These are phyloP conservation scores for sweet orange (Citrus sinensis) DNA, from an alignment of 345 rosid species.

Conservation along the genomic window DNA sequence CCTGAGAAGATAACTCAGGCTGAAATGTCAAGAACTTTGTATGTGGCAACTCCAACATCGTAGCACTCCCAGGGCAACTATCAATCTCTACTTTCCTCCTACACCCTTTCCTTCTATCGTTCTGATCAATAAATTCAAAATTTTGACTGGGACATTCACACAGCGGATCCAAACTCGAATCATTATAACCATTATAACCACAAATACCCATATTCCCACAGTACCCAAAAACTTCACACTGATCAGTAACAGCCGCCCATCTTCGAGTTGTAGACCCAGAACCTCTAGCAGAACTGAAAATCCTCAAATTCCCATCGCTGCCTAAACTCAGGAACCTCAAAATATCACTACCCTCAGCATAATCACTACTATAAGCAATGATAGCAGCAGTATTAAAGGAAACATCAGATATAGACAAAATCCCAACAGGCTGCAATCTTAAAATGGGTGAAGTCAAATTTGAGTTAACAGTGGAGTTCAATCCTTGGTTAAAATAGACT, in stretches of 20 bases:
- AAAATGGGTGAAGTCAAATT: slow-evolving; percentile 46
- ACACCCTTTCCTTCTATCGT: slow-evolving; percentile 55
- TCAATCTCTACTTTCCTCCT: slow-evolving; percentile 49
- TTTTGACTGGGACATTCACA: slow-evolving; percentile 67
- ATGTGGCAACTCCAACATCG: slow-evolving; percentile 51
- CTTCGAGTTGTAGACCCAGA: slow-evolving; percentile 22
- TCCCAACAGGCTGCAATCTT: slow-evolving; percentile 42
- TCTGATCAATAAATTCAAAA: slow-evolving; percentile 48
- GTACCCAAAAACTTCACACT: slow-evolving; percentile 57
- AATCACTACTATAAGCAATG: slow-evolving; percentile 53
- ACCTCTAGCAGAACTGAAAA: slow-evolving; percentile 36
- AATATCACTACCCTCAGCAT: slow-evolving; percentile 44
- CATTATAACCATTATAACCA: slow-evolving; percentile 46
- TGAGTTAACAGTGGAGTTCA: slow-evolving; percentile 36
- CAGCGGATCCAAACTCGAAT: slow-evolving; percentile 33
- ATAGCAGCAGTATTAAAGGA: slow-evolving; percentile 14
- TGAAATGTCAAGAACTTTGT: slow-evolving; percentile 48
- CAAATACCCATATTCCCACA: slow-evolving; percentile 71
- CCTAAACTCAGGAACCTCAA: slow-evolving; percentile 58
- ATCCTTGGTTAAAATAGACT: slow-evolving; percentile 44
- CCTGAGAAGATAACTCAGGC: slow-evolving; percentile 39
- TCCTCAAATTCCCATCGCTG: slow-evolving; percentile 62
- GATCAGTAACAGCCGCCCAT: slow-evolving; percentile 65
- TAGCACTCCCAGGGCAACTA: slow-evolving; percentile 44
- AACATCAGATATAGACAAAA: slow-evolving; percentile 40